Evolutionary conservation across 1,284 basidiomycete genomes (phyloP).

Genomic region (Lentinula novae-zelandiae): DNA sequence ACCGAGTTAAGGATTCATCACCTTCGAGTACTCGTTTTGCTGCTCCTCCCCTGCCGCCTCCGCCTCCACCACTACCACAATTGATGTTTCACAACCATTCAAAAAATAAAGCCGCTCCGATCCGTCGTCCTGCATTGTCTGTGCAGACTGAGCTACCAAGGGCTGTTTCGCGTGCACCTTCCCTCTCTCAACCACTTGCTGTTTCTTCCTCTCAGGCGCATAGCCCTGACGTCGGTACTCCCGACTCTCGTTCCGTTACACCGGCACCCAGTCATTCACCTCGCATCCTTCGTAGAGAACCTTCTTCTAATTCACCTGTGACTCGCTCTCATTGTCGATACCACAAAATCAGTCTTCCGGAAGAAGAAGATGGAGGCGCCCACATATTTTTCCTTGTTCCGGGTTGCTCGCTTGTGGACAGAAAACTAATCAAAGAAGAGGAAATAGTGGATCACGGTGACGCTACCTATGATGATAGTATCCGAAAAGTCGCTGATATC

Average conservation of each 20-base stretch:
- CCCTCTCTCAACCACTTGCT: conserved; percentile 1
- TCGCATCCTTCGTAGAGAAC: conserved; percentile 5
- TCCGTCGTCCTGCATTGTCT: conserved; percentile 22
- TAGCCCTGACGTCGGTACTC: neutral
- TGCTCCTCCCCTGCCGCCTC: conserved; percentile 19
- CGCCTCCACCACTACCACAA: conserved; percentile 19
- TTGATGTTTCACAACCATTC: conserved; percentile 15
- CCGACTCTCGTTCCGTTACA: neutral
- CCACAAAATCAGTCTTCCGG: conserved; percentile 59
- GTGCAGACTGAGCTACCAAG: conserved; percentile 14
- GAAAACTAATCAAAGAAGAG: conserved; percentile 52
- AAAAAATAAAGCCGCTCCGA: conserved; percentile 13
- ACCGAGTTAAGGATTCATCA: conserved; percentile 19
- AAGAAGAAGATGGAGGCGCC: conserved; percentile 44
- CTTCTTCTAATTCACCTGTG: conserved; percentile 30
- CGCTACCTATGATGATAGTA: conserved; percentile 46
- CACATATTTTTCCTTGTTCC: conserved; percentile 60
- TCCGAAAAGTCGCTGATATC: conserved; percentile 43
- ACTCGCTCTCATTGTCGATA: conserved; percentile 64
- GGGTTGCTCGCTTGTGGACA: conserved; percentile 57
- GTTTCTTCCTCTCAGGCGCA: neutral
- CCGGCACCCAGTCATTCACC: neutral
- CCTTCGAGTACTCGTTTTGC: conserved; percentile 22
- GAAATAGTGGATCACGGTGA: conserved; percentile 57
- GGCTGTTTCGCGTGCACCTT: neutral